Base-by-base conservation (phyloP, 2,329 filamentous ascomycete species). In the Pestalotiopsis sp. region DNA sequence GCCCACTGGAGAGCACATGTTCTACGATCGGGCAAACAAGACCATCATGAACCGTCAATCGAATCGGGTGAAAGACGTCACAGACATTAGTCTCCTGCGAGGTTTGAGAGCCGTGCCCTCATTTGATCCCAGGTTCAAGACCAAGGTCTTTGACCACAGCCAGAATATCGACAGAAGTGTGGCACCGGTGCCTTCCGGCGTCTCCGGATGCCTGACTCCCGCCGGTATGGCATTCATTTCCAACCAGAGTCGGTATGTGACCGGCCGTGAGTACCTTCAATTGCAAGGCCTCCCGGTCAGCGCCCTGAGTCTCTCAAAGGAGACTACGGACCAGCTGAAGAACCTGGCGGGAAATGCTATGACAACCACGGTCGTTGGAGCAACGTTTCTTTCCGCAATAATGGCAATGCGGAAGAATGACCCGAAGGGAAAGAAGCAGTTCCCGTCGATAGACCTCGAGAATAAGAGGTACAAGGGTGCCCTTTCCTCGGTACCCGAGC, bases 321-420 rank as follows among this genome's bases (percentile, higher is more conserved):
- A 95, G 73, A 86, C 84, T 0, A 83, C 90, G 61, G 78, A 80
- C 1, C 82, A 94, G 20, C 81, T 93, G 2, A 88, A 91, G 70
- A 88, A 94, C 71, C 81, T 95, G 2, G 92, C 91, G 1, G 93
- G 93, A 0, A 95, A 96, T 76, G 93, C 93, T 0, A 95, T 95
- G 93, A 90, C 87, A 1, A 89, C 88, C 0, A 92, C 92, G 0
- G 91, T 94, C 0, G 88, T 94, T 11, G 91, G 90, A 2, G 83
- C 87, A 1, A 86, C 87, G 0, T 84, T 92, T 1, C 73, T 93
- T 1, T 82, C 88, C 1, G 85, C 88, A 0, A 77, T 95, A 1
- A 84, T 89, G 62, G 69, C 45, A 9, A 39, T 45, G 13, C 17
- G 13, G 11, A 56, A 66, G 27, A 12, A 56, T 20, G 25, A 12